Percentiles rank a stretch among this genome's conserved stretches.
Evolutionary conservation across 495 filamentous ascomycete genomes (phyloP).

Genomic region (Echria macrotheca): DNA sequence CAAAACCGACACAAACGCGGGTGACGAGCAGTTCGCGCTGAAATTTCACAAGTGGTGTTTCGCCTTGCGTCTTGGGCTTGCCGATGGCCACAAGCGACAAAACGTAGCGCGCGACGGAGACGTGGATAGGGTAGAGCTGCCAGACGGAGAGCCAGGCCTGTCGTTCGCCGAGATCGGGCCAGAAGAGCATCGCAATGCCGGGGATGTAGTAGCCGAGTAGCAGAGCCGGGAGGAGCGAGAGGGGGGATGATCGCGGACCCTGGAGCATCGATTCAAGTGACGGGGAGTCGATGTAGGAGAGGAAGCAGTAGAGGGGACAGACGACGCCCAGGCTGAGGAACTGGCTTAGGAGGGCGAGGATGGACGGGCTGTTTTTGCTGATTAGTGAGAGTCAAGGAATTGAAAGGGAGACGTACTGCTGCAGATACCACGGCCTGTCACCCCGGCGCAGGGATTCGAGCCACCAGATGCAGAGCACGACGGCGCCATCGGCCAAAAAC

Average conservation of each 20-base stretch:
- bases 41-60: neutral
- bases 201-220: slow-evolving; percentile 11
- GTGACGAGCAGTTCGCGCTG: neutral
- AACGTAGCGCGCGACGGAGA: slow-evolving; percentile 2
- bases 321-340: slow-evolving; percentile 19
- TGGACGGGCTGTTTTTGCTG: slow-evolving; percentile 12
- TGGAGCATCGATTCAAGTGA: neutral
- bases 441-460: slow-evolving; percentile 15
- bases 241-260: neutral
- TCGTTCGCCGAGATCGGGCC: neutral
- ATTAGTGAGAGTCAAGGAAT: neutral
- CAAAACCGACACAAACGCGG: neutral
- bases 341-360: slow-evolving; percentile 15
- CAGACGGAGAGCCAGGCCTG: slow-evolving; percentile 10
- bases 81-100: neutral
- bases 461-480: slow-evolving; percentile 17
- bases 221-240: slow-evolving; percentile 9
- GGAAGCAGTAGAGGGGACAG: slow-evolving; percentile 16
- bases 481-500: slow-evolving; percentile 17
- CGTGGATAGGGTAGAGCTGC: slow-evolving; percentile 8
- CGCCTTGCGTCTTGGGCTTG: neutral
- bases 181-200: slow-evolving; percentile 3
- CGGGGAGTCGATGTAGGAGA: slow-evolving; percentile 9
- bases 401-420: slow-evolving; percentile 10
- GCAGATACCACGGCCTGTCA: slow-evolving; percentile 7